Conservation (phyloP, 2,329 filamentous ascomycete species). For the Nothopassalora personata region DNA sequence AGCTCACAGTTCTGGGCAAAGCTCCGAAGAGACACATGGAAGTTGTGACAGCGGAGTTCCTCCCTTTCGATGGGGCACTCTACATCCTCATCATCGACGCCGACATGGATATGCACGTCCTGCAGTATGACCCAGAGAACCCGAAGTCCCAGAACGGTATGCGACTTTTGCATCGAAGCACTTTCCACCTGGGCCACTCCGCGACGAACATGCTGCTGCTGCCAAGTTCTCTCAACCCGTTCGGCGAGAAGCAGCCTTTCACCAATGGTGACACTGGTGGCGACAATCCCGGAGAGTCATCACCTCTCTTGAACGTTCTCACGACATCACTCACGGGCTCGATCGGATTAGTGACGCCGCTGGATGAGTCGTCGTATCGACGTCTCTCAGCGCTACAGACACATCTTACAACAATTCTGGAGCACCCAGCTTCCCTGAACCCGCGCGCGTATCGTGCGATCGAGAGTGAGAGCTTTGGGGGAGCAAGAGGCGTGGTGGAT, state of each 20-base stretch:
- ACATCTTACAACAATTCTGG: conserved; percentile 70
- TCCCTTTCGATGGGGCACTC: conserved; percentile 78
- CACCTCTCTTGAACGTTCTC: conserved; percentile 52
- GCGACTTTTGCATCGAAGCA: conserved; percentile 76
- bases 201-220: conserved; percentile 71
- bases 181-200: conserved; percentile 80
- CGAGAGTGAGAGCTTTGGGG: conserved; percentile 40
- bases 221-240: conserved; percentile 54
- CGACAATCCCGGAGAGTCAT: conserved; percentile 25
- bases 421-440: conserved; percentile 75
- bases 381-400: conserved; percentile 75
- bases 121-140: conserved; percentile 94
- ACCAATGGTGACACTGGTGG: conserved; percentile 7
- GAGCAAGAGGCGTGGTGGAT: conserved; percentile 66
- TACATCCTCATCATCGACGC: conserved; percentile 79
- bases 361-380: conserved; percentile 76
- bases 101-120: conserved; percentile 77
- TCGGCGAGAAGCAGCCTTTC: conserved; percentile 34
- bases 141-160: conserved; percentile 89
- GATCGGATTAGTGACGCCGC: conserved; percentile 68
- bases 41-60: conserved; percentile 75
- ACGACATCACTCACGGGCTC: conserved; percentile 71
- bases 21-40: conserved; percentile 67
- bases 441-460: conserved; percentile 65
- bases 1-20: conserved; percentile 89